Conservation (phyloP, 192 early-diverging fungal species). For the Chytriomyces confervae region DNA sequence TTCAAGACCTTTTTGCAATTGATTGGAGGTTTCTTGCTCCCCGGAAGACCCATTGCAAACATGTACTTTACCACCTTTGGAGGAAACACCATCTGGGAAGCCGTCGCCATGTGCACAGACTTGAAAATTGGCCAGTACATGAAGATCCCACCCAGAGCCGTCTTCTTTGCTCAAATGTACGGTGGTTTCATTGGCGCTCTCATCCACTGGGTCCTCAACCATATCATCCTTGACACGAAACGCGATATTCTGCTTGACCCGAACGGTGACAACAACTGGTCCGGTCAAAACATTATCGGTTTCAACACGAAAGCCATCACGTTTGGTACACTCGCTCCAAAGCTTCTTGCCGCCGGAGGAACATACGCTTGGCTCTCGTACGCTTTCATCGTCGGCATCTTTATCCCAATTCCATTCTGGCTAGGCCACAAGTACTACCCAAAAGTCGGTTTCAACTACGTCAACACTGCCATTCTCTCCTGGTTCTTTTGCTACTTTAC, state of each 20-base stretch:
- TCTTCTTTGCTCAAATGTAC: slow-evolving; percentile 75
- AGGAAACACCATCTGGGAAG: slow-evolving; percentile 65
- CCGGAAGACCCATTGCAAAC: slow-evolving; percentile 69
- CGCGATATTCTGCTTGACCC: slow-evolving; percentile 8
- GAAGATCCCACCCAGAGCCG: slow-evolving; percentile 66
- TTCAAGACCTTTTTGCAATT: neutral
- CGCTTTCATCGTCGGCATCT: slow-evolving; percentile 53
- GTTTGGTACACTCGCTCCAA: slow-evolving; percentile 67
- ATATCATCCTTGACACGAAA: slow-evolving; percentile 8
- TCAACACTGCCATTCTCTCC: slow-evolving; percentile 73
- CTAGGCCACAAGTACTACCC: slow-evolving; percentile 66
- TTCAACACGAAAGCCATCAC: slow-evolving; percentile 79
- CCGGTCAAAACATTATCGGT: slow-evolving; percentile 61
- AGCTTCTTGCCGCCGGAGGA: slow-evolving; percentile 71
- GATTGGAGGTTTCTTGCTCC: slow-evolving; percentile 31
- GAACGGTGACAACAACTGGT: slow-evolving; percentile 67
- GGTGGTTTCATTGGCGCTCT: slow-evolving; percentile 64
- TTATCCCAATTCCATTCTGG: slow-evolving; percentile 73
- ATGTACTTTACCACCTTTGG: slow-evolving; percentile 76
- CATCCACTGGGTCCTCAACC: slow-evolving; percentile 24
- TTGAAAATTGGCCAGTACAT: slow-evolving; percentile 47
- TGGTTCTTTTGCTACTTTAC: slow-evolving; percentile 54
- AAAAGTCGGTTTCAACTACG: slow-evolving; percentile 68
- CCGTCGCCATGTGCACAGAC: slow-evolving; percentile 62
- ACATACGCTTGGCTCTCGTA: slow-evolving; percentile 52